These are phyloP conservation scores for Phialocephala sp. DNA, from an alignment of 2,329 filamentous ascomycete genomes.

Conservation along the genomic window DNA sequence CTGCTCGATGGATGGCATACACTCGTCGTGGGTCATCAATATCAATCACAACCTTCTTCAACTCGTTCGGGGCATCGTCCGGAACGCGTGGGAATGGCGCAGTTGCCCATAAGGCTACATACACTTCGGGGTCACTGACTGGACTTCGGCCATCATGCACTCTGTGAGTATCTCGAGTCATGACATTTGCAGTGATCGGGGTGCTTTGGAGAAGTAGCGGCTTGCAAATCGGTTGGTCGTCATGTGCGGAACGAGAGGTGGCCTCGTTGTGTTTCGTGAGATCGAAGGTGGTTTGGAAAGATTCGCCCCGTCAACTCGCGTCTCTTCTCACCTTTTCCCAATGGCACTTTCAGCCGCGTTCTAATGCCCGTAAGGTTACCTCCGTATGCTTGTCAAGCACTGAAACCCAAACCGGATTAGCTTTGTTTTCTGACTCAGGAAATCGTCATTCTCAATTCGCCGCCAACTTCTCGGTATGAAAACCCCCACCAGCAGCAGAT, in stretches of 20 bases:
- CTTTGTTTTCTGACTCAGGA: conserved; percentile 1
- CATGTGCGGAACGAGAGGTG: conserved; percentile 8
- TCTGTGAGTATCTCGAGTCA: conserved; percentile 53
- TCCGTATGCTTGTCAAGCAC: conserved; percentile 6
- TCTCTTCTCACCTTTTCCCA: neutral
- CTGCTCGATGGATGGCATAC: conserved; percentile 65
- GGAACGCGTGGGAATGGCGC: conserved; percentile 65
- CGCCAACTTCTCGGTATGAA: conserved; percentile 8
- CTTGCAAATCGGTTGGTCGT: neutral
- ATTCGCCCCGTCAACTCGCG: neutral
- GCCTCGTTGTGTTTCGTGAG: conserved; percentile 10
- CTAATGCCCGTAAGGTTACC: too few species aligned
- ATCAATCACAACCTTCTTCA: conserved; percentile 60
- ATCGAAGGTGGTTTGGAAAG: neutral
- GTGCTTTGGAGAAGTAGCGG: neutral
- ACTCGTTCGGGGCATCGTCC: conserved; percentile 62
- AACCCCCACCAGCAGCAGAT: conserved; percentile 17
- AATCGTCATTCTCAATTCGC: conserved; percentile 11
- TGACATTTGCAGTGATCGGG: conserved; percentile 47
- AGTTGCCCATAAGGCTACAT: conserved; percentile 66
- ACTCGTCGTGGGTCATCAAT: conserved; percentile 66
- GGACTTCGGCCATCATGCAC: conserved; percentile 33
- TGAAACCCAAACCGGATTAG: neutral
- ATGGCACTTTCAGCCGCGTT: conserved; percentile 1
- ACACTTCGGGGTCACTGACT: conserved; percentile 43